Conservation (phyloP, 202 grass and related monocot genomes). For the Saccharum hybrid region DNA sequence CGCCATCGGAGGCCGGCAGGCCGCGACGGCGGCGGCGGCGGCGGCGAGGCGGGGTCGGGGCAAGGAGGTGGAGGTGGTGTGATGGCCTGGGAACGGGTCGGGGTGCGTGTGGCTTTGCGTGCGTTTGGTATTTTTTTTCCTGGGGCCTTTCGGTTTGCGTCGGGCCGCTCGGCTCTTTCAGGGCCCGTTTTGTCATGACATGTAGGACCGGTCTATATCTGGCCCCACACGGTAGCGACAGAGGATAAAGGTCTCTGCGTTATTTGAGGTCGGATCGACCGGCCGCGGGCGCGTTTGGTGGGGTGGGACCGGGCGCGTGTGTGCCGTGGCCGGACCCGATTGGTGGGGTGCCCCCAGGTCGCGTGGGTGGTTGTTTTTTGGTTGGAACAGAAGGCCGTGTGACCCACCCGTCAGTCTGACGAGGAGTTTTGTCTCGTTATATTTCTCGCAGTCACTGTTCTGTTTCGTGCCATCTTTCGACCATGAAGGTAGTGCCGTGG, state of each 20-base stretch:
- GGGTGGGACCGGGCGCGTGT: constrained; percentile 23
- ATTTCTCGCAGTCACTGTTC: too few relatives aligned
- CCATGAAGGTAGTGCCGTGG: too few relatives aligned
- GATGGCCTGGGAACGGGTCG: constrained; percentile 56
- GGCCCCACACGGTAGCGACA: constrained; percentile 1
- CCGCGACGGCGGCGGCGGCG: constrained; percentile 34
- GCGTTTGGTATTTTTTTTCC: too few relatives aligned
- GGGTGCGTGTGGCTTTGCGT: constrained; percentile 58
- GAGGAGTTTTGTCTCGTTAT: too few relatives aligned
- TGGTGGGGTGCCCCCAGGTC: constrained; percentile 30
- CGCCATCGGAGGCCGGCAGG: constrained; percentile 48
- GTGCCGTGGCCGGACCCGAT: constrained; percentile 46
- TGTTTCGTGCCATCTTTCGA: too few relatives aligned
- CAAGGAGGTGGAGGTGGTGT: constrained; percentile 27
- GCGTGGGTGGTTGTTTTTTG: too few relatives aligned
- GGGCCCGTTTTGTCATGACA: background rate
- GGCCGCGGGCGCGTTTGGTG: constrained; percentile 48
- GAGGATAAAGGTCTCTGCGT: background rate
- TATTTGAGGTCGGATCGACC: constrained; percentile 21
- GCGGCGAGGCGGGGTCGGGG: background rate
- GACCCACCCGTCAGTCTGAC: too few relatives aligned
- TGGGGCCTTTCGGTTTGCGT: constrained; percentile 1
- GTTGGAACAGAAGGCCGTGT: too few relatives aligned
- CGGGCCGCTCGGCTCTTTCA: background rate
- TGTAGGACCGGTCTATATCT: background rate